Conservation (phyloP, 163 green algal genomes). For the Botryococcus braunii region DNA sequence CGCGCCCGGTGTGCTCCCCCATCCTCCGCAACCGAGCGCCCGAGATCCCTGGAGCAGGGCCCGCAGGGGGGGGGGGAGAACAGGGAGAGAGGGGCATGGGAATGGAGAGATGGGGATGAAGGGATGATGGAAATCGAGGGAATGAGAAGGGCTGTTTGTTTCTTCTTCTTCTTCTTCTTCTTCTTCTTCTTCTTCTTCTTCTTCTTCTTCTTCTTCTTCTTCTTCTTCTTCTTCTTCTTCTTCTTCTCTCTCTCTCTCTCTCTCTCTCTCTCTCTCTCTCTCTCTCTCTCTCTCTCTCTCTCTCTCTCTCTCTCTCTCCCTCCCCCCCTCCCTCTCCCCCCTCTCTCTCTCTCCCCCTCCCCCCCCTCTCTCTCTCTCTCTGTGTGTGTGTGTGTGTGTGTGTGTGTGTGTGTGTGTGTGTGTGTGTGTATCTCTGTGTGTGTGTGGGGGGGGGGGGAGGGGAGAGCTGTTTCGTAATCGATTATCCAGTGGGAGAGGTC, state of each 20-base stretch:
- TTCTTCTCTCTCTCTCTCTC: background rate
- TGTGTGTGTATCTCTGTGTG: background rate
- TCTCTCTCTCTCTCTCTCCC: background rate
- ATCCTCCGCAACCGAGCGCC: too few species aligned
- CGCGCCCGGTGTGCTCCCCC: constrained; percentile 1
- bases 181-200: constrained; percentile 1
- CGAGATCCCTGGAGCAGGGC: too few species aligned
- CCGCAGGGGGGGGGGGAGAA: too few species aligned
- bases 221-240: constrained; percentile 1
- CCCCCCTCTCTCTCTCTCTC: background rate
- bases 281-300: background rate
- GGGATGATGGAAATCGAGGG: too few species aligned
- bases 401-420: background rate
- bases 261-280: constrained; percentile 1
- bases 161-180: constrained; percentile 4
- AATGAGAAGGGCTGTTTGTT: background rate
- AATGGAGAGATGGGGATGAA: too few species aligned
- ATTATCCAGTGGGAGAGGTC: too few species aligned
- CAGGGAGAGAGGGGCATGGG: too few species aligned
- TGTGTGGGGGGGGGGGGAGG: too few species aligned
- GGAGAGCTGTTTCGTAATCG: too few species aligned
- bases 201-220: constrained; percentile 1
- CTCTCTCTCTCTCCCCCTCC: background rate
- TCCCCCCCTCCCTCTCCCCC: background rate
- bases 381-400: background rate